phyloP scores from a whole-genome alignment of 805 yeast genomes.

The baker's yeast (Saccharomyces cerevisiae) region DNA sequence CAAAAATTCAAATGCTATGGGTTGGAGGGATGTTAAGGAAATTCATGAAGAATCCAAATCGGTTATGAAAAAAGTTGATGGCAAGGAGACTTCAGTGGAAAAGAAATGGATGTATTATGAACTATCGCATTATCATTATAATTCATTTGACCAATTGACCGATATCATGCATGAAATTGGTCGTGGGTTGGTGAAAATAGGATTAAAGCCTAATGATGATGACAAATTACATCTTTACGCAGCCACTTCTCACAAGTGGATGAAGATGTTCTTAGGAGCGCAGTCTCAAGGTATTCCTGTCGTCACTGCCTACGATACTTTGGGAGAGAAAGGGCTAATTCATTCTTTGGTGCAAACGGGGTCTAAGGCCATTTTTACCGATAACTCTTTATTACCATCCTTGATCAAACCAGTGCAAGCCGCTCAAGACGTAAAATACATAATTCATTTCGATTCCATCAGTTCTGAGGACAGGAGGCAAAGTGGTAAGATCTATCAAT shows the following conservation, averaged over 20 bases:
- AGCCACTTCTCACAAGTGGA: constrained; percentile 81
- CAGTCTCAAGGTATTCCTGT: constrained; percentile 73
- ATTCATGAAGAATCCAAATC: constrained; percentile 68
- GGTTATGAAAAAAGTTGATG: constrained; percentile 70
- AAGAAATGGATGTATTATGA: constrained; percentile 88
- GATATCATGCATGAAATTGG: constrained; percentile 48
- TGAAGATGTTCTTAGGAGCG: constrained; percentile 76
- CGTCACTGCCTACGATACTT: constrained; percentile 93
- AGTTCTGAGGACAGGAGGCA: constrained; percentile 56
- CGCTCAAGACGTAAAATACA: constrained; percentile 51
- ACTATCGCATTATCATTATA: constrained; percentile 59
- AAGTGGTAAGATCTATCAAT: constrained; percentile 48
- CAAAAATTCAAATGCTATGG: constrained; percentile 50
- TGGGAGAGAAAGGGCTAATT: constrained; percentile 81
- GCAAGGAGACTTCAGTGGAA: constrained; percentile 59
- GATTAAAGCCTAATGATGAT: constrained; percentile 51
- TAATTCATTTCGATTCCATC: constrained; percentile 63
- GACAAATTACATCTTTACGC: constrained; percentile 80
- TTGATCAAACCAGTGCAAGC: constrained; percentile 65
- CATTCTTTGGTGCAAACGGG: constrained; percentile 81
- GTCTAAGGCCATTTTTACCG: constrained; percentile 74
- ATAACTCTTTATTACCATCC: constrained; percentile 59
- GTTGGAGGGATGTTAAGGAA: constrained; percentile 69
- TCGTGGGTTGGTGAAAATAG: constrained; percentile 67
- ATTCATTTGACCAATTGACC: constrained; percentile 51